Conservation (phyloP, 192 early-diverging fungal species). For the Coemansia sp. region DNA sequence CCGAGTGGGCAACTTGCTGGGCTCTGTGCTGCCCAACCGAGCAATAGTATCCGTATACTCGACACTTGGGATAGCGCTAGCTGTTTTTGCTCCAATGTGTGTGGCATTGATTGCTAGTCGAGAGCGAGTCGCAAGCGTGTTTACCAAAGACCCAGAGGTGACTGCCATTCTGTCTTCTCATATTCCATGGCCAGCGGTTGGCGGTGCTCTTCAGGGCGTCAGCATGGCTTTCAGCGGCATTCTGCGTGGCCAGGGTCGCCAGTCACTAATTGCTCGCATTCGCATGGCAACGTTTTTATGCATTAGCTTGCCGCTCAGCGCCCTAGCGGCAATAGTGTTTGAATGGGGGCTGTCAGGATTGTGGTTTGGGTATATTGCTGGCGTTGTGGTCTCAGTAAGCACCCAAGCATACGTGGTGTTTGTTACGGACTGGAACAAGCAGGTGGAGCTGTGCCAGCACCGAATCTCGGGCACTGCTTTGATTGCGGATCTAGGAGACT, state of each 20-base stretch:
- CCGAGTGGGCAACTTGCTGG: constrained; percentile 76
- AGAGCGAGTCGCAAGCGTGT: constrained; percentile 58
- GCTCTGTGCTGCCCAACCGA: constrained; percentile 56
- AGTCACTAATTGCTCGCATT: constrained; percentile 53
- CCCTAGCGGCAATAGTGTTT: constrained; percentile 42
- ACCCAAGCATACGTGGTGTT: constrained; percentile 27
- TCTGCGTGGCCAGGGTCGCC: constrained; percentile 59
- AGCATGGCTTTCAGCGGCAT: constrained; percentile 61
- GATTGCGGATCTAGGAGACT: not conserved
- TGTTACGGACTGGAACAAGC: constrained; percentile 41
- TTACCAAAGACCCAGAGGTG: constrained; percentile 31
- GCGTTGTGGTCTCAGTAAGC: constrained; percentile 9
- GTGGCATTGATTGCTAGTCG: constrained; percentile 58
- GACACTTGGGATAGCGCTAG: constrained; percentile 50
- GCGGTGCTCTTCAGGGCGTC: constrained; percentile 51
- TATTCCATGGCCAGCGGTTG: constrained; percentile 36
- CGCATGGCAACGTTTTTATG: constrained; percentile 49
- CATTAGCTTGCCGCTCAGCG: constrained; percentile 52
- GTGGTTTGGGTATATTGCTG: constrained; percentile 62
- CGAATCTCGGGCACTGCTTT: constrained; percentile 11
- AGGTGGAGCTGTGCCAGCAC: constrained; percentile 44
- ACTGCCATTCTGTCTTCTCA: constrained; percentile 22
- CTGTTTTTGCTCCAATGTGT: constrained; percentile 54
- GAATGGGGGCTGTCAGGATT: constrained; percentile 64
- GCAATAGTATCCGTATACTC: constrained; percentile 54